Evolutionary conservation across 805 yeast species (phyloP).

Genomic region (Saccharomycodes ludwigii): DNA sequence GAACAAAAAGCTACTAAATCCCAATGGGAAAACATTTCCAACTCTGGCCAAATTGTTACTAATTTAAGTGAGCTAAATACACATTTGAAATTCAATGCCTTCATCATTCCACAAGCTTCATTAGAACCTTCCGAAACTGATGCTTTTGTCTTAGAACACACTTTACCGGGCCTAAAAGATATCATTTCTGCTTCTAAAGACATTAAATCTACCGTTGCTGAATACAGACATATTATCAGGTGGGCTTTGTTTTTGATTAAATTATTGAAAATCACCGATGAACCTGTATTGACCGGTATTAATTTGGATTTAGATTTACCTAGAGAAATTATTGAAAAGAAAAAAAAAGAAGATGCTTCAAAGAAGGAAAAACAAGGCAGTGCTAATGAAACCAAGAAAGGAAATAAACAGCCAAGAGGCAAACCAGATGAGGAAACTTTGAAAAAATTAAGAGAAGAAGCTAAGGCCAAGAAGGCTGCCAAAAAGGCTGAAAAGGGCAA

Average conservation of each 20-base stretch:
- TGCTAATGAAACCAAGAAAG: constrained; percentile 15
- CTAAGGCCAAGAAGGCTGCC: constrained; percentile 48
- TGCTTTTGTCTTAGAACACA: constrained; percentile 51
- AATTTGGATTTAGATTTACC: constrained; percentile 56
- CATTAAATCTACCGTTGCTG: constrained; percentile 38
- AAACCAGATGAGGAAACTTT: constrained; percentile 37
- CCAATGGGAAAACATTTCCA: constrained; percentile 70
- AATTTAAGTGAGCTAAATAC: constrained; percentile 51
- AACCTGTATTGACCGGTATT: constrained; percentile 39
- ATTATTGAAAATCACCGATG: constrained; percentile 41
- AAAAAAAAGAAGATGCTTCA: constrained; percentile 35
- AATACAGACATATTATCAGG: constrained; percentile 75
- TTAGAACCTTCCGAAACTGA: constrained; percentile 55
- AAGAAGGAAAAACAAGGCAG: constrained; percentile 12
- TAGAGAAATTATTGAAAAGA: constrained; percentile 54
- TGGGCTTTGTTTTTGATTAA: constrained; percentile 87
- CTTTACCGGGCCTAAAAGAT: constrained; percentile 45
- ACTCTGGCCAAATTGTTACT: constrained; percentile 38
- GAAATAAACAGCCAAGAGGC: constrained; percentile 30
- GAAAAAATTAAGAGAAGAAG: constrained; percentile 35
- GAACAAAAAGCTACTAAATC: constrained; percentile 61
- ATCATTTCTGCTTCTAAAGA: constrained; percentile 37
- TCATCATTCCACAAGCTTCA: constrained; percentile 43
- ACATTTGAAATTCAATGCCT: constrained; percentile 56
- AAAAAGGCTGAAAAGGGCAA: constrained; percentile 46